Percentiles rank a stretch among this genome's conserved stretches.
Conservation (phyloP, 129 eudicot species). For the Cynara cardunculus region DNA sequence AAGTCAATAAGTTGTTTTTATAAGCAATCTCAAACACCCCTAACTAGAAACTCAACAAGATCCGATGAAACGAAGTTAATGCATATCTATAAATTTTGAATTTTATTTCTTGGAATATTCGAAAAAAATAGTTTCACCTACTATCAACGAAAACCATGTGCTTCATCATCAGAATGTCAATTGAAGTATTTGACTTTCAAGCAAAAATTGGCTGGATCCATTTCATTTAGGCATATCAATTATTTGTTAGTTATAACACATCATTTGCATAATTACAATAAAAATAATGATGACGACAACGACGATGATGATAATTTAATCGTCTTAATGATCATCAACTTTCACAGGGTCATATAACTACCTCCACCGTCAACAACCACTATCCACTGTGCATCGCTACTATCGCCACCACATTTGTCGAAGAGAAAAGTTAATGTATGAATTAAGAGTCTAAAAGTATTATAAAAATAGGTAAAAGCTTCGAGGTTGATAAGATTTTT, state of each 20-base stretch:
- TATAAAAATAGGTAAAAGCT: too few relatives aligned
- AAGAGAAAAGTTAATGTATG: too few relatives aligned
- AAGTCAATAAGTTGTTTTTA: too few relatives aligned
- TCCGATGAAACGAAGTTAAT: background rate
- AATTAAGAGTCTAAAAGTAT: too few relatives aligned
- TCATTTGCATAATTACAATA: conserved; percentile 17
- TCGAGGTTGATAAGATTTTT: too few relatives aligned
- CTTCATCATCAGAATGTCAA: conserved; percentile 24
- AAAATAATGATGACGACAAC: too few relatives aligned
- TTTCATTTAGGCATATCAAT: background rate
- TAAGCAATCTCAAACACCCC: too few relatives aligned
- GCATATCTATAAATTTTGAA: background rate
- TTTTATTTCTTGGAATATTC: background rate
- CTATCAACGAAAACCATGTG: background rate
- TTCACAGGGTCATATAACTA: too few relatives aligned
- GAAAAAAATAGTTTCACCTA: background rate
- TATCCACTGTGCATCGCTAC: too few relatives aligned
- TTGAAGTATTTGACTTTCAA: conserved; percentile 24
- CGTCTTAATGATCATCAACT: background rate
- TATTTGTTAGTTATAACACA: background rate
- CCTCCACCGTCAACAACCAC: too few relatives aligned
- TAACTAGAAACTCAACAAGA: background rate
- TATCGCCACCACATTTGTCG: too few relatives aligned
- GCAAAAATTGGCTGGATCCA: conserved; percentile 19
- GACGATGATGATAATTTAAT: too few relatives aligned